Evolutionary conservation across 768 basidiomycete genomes (phyloP).

Genomic region (Leccinum subtestaceum): DNA sequence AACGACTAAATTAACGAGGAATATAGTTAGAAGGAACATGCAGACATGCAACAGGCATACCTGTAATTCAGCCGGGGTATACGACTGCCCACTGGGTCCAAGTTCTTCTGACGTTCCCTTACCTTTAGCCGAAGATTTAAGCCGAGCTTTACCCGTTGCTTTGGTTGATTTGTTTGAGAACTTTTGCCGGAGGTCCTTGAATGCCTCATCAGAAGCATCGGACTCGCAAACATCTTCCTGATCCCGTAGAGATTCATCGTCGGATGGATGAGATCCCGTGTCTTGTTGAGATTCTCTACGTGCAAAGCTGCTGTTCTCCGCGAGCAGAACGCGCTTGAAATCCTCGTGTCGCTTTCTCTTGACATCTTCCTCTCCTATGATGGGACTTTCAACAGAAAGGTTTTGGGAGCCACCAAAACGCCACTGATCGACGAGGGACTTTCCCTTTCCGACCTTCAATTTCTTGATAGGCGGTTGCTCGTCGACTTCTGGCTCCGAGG

Average conservation of each 20-base stretch:
- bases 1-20: conserved; percentile 18
- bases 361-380: conserved; percentile 37
- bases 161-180: conserved; percentile 42
- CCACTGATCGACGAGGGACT: conserved; percentile 39
- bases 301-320: conserved; percentile 42
- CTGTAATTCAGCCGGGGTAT: conserved; percentile 78
- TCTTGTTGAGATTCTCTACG: conserved; percentile 12
- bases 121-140: conserved; percentile 21
- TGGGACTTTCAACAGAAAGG: background rate
- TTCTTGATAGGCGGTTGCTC: conserved; percentile 30
- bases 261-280: conserved; percentile 17
- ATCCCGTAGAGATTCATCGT: conserved; percentile 22
- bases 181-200: conserved; percentile 45
- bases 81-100: conserved; percentile 69
- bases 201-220: conserved; percentile 45
- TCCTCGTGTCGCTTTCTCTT: conserved; percentile 44
- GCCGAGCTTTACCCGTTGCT: conserved; percentile 35
- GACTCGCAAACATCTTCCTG: conserved; percentile 31
- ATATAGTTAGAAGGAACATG: background rate
- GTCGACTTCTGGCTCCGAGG: conserved; percentile 35
- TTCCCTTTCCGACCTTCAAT: conserved; percentile 22
- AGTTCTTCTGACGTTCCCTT: conserved; percentile 41
- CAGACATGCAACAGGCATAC: conserved; percentile 27
- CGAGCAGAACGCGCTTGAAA: conserved; percentile 53
- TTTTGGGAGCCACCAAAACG: conserved; percentile 37